Evolutionary conservation across 345 rosid genomes (phyloP).

Genomic region (Melastoma malabathricum): DNA sequence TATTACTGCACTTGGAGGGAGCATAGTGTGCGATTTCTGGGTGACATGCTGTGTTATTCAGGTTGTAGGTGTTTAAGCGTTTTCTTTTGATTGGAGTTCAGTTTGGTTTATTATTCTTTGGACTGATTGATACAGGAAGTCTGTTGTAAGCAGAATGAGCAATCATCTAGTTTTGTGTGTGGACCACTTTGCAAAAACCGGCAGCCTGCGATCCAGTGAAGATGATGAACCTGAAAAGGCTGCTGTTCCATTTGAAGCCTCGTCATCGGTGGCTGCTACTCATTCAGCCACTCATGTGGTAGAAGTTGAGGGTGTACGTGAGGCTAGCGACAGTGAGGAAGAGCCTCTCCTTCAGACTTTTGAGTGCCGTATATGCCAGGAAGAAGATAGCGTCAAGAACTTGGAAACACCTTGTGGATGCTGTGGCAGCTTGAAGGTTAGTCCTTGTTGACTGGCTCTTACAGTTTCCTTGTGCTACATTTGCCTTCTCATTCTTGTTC

Average conservation of each 20-base stretch:
- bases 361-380: slow-evolving; percentile 94
- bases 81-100: no score
- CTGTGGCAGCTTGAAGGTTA: slow-evolving; percentile 83
- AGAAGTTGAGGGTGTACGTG: slow-evolving; percentile 29
- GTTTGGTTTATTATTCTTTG: no score
- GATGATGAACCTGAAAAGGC: slow-evolving; percentile 54
- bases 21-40: no score
- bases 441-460: slow-evolving; percentile 3
- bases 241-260: slow-evolving; percentile 25
- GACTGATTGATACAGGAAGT: no score
- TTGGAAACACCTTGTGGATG: slow-evolving; percentile 95
- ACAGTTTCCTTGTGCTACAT: not conserved
- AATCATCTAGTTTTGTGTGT: slow-evolving; percentile 89
- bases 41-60: no score
- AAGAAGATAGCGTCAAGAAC: slow-evolving; percentile 63
- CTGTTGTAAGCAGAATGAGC: slow-evolving; percentile 34
- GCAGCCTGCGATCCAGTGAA: slow-evolving; percentile 68
- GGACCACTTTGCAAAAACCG: slow-evolving; percentile 65
- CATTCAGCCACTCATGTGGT: slow-evolving; percentile 14
- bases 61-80: no score
- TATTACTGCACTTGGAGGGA: no score
- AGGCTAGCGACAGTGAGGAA: no score
- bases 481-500: not conserved
- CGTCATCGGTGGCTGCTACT: slow-evolving; percentile 16
- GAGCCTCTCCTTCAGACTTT: slow-evolving; percentile 32